Evolutionary conservation across 768 basidiomycete genomes (phyloP), one percentile per base, ranked within the genome.

Genomic region (Xerocomellus amylosporus): DNA sequence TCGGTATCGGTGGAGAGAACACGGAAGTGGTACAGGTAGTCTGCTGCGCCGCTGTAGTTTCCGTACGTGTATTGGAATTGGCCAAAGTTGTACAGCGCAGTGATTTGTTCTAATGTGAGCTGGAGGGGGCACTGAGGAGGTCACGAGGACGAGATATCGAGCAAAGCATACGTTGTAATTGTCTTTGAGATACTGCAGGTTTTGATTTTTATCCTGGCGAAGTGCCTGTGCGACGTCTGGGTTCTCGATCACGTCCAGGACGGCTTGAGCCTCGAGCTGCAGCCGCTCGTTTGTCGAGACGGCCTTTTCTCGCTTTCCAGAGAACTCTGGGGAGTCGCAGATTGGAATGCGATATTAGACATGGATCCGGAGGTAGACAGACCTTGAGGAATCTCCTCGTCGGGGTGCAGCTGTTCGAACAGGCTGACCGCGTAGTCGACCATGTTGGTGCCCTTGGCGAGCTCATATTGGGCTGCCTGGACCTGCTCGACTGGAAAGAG

Each of bases 21-120:
- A 52, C 95, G 92, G 81, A 98, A 99, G 70, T 98, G 96, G 79
- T 98, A 98, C 52, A 99, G 80, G 75, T 97, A 98, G 73, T 98
- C 93, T 45, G 95, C 94, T 15, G 97, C 94, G 46, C 91, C 91
- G 64, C 86, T 88, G 78, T 99, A 99, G 73, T 93, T 93, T 41
- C 97, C 97, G 71, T 92, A 92, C n/a, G 96, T 91, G 75, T 93
- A 99, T 75, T 97, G 95, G 77, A 95, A 98, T 68, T 98, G 90
- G 50, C 97, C 97, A 74, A 96, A 98, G 75, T 94, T 93, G 79
- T 99, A 98, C 9, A 99, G 78, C 1, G 91, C 90, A 40, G 87
- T 90, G 69, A 98, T 97, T 83, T 97, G 92, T 55, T 96, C 94
- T 55, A 94, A 77, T 15, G 90, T 93, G 54, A 99, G 84, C 96